phyloP scores from a whole-genome alignment of 2,329 filamentous ascomycete species.

The Exophiala calicioides region DNA sequence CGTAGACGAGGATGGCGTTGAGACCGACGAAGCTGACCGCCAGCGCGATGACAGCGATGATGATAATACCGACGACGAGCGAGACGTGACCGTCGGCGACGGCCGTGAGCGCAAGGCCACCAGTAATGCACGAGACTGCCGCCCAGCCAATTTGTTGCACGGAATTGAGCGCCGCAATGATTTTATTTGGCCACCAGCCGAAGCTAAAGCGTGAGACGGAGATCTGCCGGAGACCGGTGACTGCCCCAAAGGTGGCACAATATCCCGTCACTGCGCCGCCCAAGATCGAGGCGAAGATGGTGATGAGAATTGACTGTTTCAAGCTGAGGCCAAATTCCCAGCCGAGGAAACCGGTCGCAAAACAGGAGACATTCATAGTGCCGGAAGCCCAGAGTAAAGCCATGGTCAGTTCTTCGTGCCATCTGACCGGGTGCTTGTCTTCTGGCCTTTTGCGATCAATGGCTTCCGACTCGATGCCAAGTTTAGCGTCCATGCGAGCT shows the following conservation, averaged over 20 bases:
- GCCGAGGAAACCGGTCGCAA: slow-evolving; percentile 35
- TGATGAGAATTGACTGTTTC: slow-evolving; percentile 30
- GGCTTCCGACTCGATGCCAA: slow-evolving; percentile 52
- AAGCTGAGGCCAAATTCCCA: slow-evolving; percentile 34
- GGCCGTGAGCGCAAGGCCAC: slow-evolving; percentile 37
- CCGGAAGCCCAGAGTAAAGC: slow-evolving; percentile 49
- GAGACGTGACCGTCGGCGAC: slow-evolving; percentile 38
- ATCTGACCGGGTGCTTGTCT: slow-evolving; percentile 45
- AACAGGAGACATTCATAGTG: slow-evolving; percentile 46
- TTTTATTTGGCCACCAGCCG: slow-evolving; percentile 35
- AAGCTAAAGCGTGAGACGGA: slow-evolving; percentile 34
- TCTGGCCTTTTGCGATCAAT: slow-evolving; percentile 50
- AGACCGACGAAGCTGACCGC: slow-evolving; percentile 35
- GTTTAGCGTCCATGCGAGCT: slow-evolving; percentile 46
- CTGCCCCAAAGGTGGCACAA: slow-evolving; percentile 41
- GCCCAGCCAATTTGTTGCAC: slow-evolving; percentile 35
- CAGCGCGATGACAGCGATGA: slow-evolving; percentile 34
- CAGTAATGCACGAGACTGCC: slow-evolving; percentile 37
- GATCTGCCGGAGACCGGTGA: slow-evolving; percentile 36
- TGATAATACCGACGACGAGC: slow-evolving; percentile 35
- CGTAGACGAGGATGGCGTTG: slow-evolving; percentile 34
- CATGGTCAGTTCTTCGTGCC: slow-evolving; percentile 39
- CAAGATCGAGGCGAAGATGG: slow-evolving; percentile 31
- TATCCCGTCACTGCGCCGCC: slow-evolving; percentile 30
- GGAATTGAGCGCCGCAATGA: slow-evolving; percentile 34